Evolutionary conservation across 2,329 filamentous ascomycete genomes (phyloP).

Genomic region (Cadophora sp.): DNA sequence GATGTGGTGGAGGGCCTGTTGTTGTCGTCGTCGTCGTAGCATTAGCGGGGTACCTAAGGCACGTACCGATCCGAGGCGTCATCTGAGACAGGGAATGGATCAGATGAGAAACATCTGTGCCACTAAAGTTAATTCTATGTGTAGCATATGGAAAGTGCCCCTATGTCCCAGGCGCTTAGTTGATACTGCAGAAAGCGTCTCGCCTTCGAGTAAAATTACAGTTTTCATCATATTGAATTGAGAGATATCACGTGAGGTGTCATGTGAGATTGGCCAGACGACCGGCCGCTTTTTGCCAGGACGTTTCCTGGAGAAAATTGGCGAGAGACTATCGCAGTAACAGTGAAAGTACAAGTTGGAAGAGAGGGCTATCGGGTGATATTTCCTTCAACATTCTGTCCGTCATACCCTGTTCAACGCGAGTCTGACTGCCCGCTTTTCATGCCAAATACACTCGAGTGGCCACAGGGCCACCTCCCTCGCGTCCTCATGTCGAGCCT

Average conservation of each 20-base stretch:
- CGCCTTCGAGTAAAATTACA: no score
- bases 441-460: slow-evolving; percentile 3
- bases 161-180: not conserved
- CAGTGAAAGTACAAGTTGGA: slow-evolving; percentile 15
- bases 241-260: not conserved
- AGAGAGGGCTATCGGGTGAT: slow-evolving; percentile 20
- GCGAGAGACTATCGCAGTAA: not conserved
- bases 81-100: slow-evolving; percentile 18
- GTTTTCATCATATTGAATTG: not conserved
- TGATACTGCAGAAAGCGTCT: not conserved
- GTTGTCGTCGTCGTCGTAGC: slow-evolving; percentile 15
- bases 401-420: slow-evolving; percentile 19
- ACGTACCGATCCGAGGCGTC: slow-evolving; percentile 15
- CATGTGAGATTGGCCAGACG: slow-evolving; percentile 3
- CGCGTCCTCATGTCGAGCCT: slow-evolving; percentile 18
- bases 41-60: slow-evolving; percentile 24
- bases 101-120: slow-evolving; percentile 6
- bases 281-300: not conserved
- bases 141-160: not conserved
- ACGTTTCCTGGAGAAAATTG: not conserved
- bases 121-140: not conserved
- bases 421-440: slow-evolving; percentile 9
- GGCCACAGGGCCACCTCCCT: slow-evolving; percentile 7
- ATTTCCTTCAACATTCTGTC: not conserved
- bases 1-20: slow-evolving; percentile 4